Conservation (phyloP, 75 land plant species). For the Ceratopteris richardii region DNA sequence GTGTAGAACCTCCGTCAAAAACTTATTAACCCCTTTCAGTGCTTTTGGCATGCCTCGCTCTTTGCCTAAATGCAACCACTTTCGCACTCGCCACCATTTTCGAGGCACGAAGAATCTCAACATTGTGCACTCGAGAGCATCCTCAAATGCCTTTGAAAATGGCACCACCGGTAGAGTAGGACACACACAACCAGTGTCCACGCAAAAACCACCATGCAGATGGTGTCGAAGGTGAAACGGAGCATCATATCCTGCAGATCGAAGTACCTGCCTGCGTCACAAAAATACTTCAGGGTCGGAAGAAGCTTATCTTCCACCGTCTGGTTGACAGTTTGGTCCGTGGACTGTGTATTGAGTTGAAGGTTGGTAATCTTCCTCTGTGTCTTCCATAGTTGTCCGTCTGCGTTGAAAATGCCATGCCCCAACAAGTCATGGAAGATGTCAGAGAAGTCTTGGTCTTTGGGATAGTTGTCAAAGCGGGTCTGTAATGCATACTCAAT, state of each 20-base stretch:
- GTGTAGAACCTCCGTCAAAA: no score
- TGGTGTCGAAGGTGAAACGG: constrained; percentile 56
- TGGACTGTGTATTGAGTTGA: no score
- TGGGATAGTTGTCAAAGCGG: constrained; percentile 44
- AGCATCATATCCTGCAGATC: constrained; percentile 31
- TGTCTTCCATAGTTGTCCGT: constrained; percentile 42
- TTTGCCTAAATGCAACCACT: no score
- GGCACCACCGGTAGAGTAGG: constrained; percentile 10
- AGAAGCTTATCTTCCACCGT: no score
- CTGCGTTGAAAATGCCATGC: constrained; percentile 57
- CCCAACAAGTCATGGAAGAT: constrained; percentile 52
- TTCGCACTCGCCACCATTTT: no score
- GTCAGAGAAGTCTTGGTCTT: constrained; percentile 37
- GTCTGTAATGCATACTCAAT: constrained; percentile 57
- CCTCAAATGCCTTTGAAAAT: constrained; percentile 43
- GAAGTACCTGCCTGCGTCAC: no score
- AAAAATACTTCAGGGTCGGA: no score
- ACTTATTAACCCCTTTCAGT: no score
- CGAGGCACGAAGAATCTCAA: constrained; percentile 27
- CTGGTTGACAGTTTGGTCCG: no score
- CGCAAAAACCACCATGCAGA: constrained; percentile 47
- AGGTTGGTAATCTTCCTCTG: constrained; percentile 50
- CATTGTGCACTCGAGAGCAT: constrained; percentile 25
- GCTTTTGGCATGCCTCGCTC: no score
- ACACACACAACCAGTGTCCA: constrained; percentile 37